Base-by-base conservation (phyloP, 208 protist species). In the Crithidia thermophila region DNA sequence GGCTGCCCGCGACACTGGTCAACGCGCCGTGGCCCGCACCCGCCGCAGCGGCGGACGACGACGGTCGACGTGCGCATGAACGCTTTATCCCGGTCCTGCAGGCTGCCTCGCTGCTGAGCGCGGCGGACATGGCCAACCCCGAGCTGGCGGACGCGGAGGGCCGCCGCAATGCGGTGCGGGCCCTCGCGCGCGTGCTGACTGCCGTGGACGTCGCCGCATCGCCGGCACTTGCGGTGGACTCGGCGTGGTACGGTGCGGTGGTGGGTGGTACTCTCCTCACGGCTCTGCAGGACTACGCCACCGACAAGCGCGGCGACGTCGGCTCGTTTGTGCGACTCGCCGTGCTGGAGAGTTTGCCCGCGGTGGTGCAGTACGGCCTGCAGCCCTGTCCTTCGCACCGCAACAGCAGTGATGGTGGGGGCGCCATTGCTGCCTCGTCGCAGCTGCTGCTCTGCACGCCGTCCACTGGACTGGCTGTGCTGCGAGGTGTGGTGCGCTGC, bases 261-360 rank as follows among this genome's bases (percentile, higher is more conserved):
- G 70, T 96, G 23, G 81, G 81, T 16, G 69, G 65, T 10, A 80
- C 83, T 30, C 39, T 98, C 30, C 42, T 98, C 30, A 33, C 31
- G 2, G 84, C 82, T 11, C 63, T 93, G 34, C 69, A 94, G 7
- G 97, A 99, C 79, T 99, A 99, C 77, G 81, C 85, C 20, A 81
- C 92, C 9, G 98, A 99, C 67, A 95, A 96, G 62, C 85, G 98
- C 55, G 98, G 98, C 57, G 98, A 99, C 71, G 95, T 99, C 21
- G 98, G 98, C n/a, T 98, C 91, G 31, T 98, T 98, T 91, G 97
- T 99, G 21, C 93, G 98, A 46, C 76, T 97, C 25, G 95, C 91
- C 21, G 84, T 94, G 8, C 82, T 98, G 72, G 64, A 81, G 21
- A 65, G 63, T 14, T 63, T 98, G 8, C 73, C 82, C 3, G 28